Evolutionary conservation across 2,329 filamentous ascomycete species (phyloP).

Genomic region (Cryphonectria radicalis): DNA sequence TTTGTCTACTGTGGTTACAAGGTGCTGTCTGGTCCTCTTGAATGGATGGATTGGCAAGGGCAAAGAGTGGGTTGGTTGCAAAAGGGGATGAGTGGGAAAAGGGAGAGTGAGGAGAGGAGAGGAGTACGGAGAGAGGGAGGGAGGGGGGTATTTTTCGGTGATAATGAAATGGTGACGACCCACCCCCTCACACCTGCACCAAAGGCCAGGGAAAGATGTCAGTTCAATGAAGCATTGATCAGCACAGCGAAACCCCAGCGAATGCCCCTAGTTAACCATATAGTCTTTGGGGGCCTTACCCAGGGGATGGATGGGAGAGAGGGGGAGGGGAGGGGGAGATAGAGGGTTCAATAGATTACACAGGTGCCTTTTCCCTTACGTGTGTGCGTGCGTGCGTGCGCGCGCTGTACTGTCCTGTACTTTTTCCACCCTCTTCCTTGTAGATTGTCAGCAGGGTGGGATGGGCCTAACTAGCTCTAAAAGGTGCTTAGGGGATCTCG

Average conservation of each 20-base stretch:
- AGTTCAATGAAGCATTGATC: constrained; percentile 6
- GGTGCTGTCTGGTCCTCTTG: not conserved
- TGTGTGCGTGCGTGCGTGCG: not conserved
- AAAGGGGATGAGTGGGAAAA: not conserved
- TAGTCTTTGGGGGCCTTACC: not conserved
- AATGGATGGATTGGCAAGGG: not conserved
- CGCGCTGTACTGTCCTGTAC: not conserved
- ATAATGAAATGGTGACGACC: not conserved
- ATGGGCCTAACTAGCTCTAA: not conserved
- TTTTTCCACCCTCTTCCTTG: not conserved
- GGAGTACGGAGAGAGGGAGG: not conserved
- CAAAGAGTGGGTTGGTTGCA: not conserved
- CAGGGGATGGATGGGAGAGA: not conserved
- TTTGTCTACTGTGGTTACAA: not conserved
- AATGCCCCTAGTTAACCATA: not conserved
- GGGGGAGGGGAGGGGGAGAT: not conserved
- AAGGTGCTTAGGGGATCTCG: not conserved
- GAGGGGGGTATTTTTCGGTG: not conserved
- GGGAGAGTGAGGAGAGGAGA: not conserved
- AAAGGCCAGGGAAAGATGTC: not conserved
- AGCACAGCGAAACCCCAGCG: not conserved
- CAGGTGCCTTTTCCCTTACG: not conserved
- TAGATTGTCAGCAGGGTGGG: not conserved
- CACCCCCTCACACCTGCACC: not conserved
- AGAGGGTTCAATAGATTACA: not conserved